These are phyloP conservation scores for Arxiozyma bovina DNA, from an alignment of 1,139 yeast species.

Conservation along the genomic window DNA sequence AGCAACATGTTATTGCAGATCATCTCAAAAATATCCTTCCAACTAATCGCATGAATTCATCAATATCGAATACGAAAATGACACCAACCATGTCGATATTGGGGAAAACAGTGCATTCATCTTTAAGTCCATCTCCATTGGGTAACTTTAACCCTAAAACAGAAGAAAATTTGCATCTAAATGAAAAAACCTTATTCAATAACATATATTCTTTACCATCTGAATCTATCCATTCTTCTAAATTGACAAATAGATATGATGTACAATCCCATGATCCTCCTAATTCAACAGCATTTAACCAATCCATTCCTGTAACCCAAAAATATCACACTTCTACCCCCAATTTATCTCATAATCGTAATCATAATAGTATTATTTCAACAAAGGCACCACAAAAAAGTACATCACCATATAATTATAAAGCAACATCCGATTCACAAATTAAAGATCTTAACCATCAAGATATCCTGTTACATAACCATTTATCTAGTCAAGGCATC, in stretches of 20 bases:
- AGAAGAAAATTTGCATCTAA: neutral
- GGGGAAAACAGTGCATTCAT: neutral
- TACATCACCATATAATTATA: neutral
- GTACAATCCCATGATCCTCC: neutral
- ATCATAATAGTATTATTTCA: neutral
- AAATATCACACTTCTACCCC: neutral
- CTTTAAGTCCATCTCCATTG: neutral
- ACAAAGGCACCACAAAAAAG: neutral
- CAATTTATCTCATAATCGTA: neutral
- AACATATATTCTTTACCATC: neutral
- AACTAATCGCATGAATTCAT: neutral
- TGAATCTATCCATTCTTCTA: neutral
- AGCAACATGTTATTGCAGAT: neutral
- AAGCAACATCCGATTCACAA: neutral
- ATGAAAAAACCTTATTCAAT: neutral
- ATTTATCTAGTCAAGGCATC: neutral
- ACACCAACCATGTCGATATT: neutral
- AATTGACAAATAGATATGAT: neutral
- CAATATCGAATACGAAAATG: neutral
- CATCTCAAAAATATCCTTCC: neutral
- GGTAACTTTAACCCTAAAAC: no score
- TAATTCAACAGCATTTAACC: neutral
- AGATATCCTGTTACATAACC: neutral
- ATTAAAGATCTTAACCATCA: neutral
- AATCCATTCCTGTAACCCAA: neutral